Conservation (phyloP, 768 basidiomycete genomes). For the Guyanaporus albipodus region DNA sequence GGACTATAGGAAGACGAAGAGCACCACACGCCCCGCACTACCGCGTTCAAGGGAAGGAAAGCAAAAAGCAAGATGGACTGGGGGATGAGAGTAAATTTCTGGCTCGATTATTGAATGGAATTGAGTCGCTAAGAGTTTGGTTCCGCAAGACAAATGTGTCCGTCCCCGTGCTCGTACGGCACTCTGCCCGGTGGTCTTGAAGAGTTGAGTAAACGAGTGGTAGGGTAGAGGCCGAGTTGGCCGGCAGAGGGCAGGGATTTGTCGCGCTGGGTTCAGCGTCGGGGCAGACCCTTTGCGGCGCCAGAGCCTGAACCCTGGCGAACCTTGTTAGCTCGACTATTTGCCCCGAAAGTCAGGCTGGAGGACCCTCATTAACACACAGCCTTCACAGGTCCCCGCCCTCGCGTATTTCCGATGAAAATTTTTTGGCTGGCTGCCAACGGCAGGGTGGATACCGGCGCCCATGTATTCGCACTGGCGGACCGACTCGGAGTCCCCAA, state of each 20-base stretch:
- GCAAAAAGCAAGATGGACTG: slow-evolving; percentile 28
- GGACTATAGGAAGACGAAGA: slow-evolving; percentile 23
- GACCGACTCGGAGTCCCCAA: no score
- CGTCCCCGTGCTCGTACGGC: slow-evolving; percentile 29
- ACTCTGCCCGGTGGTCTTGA: slow-evolving; percentile 22
- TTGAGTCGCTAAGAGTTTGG: slow-evolving; percentile 35
- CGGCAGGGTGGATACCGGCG: slow-evolving; percentile 19
- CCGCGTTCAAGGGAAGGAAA: slow-evolving; percentile 28
- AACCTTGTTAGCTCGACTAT: slow-evolving; percentile 27
- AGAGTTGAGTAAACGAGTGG: slow-evolving; percentile 27
- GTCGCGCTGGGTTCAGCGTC: slow-evolving; percentile 16
- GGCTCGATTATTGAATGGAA: slow-evolving; percentile 34
- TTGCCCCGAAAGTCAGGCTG: slow-evolving; percentile 32
- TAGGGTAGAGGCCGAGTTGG: slow-evolving; percentile 9
- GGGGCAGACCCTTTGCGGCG: slow-evolving; percentile 28
- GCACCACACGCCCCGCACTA: slow-evolving; percentile 19
- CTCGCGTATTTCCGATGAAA: slow-evolving; percentile 37
- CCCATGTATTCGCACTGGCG: no score
- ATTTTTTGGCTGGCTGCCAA: slow-evolving; percentile 24
- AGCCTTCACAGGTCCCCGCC: slow-evolving; percentile 38
- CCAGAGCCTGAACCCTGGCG: slow-evolving; percentile 29
- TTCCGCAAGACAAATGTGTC: slow-evolving; percentile 34
- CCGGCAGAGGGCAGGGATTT: slow-evolving; percentile 14
- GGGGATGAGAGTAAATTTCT: slow-evolving; percentile 33
- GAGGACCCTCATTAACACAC: slow-evolving; percentile 34